Base-by-base conservation (phyloP, 352 stramenopile species). In the Pythium vanterpoolii region DNA sequence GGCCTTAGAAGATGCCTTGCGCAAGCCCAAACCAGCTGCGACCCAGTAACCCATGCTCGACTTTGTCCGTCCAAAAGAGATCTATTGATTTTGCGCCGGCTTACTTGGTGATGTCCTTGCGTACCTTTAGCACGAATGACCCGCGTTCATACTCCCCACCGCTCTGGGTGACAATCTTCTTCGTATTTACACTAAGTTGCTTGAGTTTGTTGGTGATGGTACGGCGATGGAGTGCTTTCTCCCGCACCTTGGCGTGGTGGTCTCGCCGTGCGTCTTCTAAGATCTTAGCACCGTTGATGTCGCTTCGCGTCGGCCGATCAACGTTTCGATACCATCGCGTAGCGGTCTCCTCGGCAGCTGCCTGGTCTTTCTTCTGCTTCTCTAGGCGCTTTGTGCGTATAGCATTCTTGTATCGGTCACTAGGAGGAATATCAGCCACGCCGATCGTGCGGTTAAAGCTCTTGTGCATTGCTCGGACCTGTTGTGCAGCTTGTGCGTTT, bases 1-100 rank as follows among this genome's bases (percentile, higher is more conserved):
- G n/a, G 83, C 83, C 1, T 66, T 93, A 4, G 72, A 87, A 45
- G 62, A 56, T 11, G 69, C 73, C 44, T 44, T 87, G 4, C 73
- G 69, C 53, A 87, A 83, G 66, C 42, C 61, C 27, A 60, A 62
- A 36, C 40, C 40, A 21, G 30, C 33, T 19, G n/a, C 19, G 1
- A 43, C 26, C 23, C 49, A 59, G 28, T 59, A 51, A 24, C 8
- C 5, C 40, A 6, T 36, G 11, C 31, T 36, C 31, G 31, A 36
- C 6, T 36, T 6, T 36, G 14, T 42, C 19, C 34, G 13, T 19
- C 13, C 34, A 5, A 42, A 1, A 42, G 6, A 4, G 34, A 5
- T 6, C 31, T 38, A 14, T 38, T 14, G 10, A 38, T 9, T 38
- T 38, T 38, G 33, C 33, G 33, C 10, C 33, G 16, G 33, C 34